These are phyloP conservation scores for Daldinia eschscholtzii DNA, from an alignment of 2,329 filamentous ascomycete genomes.

Conservation along the genomic window DNA sequence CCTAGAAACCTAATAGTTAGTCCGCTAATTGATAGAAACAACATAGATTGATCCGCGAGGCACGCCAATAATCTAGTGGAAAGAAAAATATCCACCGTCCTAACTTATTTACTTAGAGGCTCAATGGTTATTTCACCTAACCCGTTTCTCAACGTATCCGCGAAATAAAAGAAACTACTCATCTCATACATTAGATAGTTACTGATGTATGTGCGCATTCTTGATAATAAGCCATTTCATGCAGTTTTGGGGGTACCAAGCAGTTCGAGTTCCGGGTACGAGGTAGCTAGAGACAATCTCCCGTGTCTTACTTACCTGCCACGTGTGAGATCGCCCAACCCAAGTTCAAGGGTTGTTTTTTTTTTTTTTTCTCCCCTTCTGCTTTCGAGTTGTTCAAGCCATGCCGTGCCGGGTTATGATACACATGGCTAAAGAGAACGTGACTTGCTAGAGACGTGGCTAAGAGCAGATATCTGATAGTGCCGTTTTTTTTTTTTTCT, in stretches of 20 bases:
- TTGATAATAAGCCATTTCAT: constrained; percentile 36
- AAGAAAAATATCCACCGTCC: neutral
- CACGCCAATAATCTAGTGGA: neutral
- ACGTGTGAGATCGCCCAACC: constrained; percentile 42
- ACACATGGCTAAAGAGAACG: constrained; percentile 24
- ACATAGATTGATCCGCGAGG: neutral
- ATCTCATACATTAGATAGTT: neutral
- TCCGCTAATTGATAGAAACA: neutral
- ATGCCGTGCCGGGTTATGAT: constrained; percentile 26
- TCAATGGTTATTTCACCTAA: constrained; percentile 22
- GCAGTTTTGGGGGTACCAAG: constrained; percentile 36
- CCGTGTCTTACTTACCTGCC: constrained; percentile 39
- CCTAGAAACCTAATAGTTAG: neutral
- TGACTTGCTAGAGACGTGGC: constrained; percentile 14
- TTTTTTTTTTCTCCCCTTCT: neutral
- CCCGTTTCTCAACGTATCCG: constrained; percentile 13
- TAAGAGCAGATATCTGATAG: constrained; percentile 19
- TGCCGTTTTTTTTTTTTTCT: constrained; percentile 13
- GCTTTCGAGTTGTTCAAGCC: constrained; percentile 18
- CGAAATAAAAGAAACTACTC: neutral
- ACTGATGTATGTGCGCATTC: constrained; percentile 18
- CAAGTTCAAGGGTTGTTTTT: constrained; percentile 21
- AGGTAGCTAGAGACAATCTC: constrained; percentile 35
- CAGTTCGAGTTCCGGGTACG: constrained; percentile 31
- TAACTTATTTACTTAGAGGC: neutral